Evolutionary conservation across 768 basidiomycete species (phyloP).

Genomic region (Suillus bovinus): DNA sequence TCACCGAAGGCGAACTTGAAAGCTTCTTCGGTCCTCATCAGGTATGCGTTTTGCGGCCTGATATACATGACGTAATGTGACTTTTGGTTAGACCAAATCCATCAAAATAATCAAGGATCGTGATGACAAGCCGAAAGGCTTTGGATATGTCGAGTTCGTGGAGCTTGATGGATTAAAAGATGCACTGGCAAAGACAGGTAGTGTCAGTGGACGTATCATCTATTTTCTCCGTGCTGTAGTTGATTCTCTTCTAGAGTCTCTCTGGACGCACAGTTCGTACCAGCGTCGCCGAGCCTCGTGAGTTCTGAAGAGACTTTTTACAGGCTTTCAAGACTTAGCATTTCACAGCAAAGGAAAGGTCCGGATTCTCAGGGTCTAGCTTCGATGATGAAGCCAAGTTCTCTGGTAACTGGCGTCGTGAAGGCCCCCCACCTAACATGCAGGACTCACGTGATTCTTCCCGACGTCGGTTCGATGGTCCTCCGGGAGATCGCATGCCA

Average conservation of each 20-base stretch:
- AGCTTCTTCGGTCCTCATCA: conserved; percentile 72
- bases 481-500: conserved; percentile 41
- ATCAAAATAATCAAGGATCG: conserved; percentile 92
- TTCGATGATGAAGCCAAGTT: conserved; percentile 80
- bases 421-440: conserved; percentile 78
- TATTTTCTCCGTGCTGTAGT: background rate
- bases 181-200: conserved; percentile 70
- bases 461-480: conserved; percentile 67
- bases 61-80: background rate
- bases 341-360: conserved; percentile 71
- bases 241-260: conserved; percentile 47
- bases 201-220: conserved; percentile 46
- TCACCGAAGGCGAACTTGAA: conserved; percentile 79
- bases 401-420: conserved; percentile 81
- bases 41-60: conserved; percentile 39
- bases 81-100: conserved; percentile 59
- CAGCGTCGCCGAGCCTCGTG: conserved; percentile 95
- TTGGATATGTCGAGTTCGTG: conserved; percentile 96
- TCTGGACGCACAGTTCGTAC: conserved; percentile 83
- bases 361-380: conserved; percentile 50
- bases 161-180: conserved; percentile 84
- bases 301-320: conserved; percentile 37
- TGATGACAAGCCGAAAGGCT: conserved; percentile 96
- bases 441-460: conserved; percentile 62
- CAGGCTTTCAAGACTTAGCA: conserved; percentile 14